These are phyloP conservation scores for Kockovaella imperatae DNA, from an alignment of 768 basidiomycete species.

Conservation along the genomic window DNA sequence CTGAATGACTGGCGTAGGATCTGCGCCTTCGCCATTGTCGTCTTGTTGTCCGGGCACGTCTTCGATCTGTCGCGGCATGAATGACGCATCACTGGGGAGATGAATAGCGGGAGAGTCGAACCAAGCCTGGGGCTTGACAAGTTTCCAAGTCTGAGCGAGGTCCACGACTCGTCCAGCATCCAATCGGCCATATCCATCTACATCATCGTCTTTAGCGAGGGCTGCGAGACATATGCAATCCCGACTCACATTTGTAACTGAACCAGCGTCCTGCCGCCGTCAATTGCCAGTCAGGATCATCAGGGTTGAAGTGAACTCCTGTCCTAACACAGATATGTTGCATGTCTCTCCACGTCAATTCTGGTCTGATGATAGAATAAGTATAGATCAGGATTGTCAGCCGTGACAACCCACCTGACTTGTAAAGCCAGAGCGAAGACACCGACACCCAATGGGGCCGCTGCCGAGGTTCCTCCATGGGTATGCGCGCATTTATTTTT, in stretches of 20 bases:
- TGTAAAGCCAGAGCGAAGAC: slow-evolving; percentile 84
- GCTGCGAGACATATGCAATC: background rate
- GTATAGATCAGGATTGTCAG: background rate
- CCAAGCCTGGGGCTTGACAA: slow-evolving; percentile 93
- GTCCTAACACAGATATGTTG: slow-evolving; percentile 79
- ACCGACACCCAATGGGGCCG: slow-evolving; percentile 91
- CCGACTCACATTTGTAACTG: slow-evolving; percentile 66
- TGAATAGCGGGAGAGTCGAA: slow-evolving; percentile 61
- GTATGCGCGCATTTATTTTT: slow-evolving; percentile 66
- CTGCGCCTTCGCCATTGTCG: slow-evolving; percentile 2
- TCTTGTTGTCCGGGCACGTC: slow-evolving; percentile 6
- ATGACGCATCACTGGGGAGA: slow-evolving; percentile 52
- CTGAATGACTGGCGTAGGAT: slow-evolving; percentile 52
- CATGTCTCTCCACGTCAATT: slow-evolving; percentile 91
- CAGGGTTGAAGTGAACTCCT: slow-evolving; percentile 68
- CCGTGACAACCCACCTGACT: slow-evolving; percentile 56
- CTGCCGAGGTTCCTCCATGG: slow-evolving; percentile 96
- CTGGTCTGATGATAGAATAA: slow-evolving; percentile 55
- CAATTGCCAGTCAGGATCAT: slow-evolving; percentile 89
- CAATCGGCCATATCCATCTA: slow-evolving; percentile 76
- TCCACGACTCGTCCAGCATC: slow-evolving; percentile 76
- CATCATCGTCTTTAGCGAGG: background rate
- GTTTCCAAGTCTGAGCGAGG: slow-evolving; percentile 69
- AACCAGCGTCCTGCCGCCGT: slow-evolving; percentile 62
- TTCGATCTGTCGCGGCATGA: slow-evolving; percentile 50